phyloP scores from a whole-genome alignment of 805 yeast genomes.

The Diddensiella transvaalensis region DNA sequence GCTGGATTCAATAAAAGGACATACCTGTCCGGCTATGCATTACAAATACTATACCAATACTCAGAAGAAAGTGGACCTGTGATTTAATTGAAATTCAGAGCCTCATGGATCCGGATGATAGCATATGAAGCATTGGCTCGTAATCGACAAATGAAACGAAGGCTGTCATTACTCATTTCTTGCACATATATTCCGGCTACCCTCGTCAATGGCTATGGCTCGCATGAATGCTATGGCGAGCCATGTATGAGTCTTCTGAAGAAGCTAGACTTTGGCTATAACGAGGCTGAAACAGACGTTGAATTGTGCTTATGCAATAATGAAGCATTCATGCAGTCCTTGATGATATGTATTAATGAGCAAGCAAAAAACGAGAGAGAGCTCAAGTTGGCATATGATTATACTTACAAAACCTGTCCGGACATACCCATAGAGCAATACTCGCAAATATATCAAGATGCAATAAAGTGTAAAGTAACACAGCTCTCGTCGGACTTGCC shows the following conservation, averaged over 20 bases:
- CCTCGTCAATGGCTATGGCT: not conserved
- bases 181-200: not conserved
- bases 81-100: no score
- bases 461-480: not conserved
- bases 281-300: not conserved
- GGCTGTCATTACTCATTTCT: no score
- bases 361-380: slow-evolving; percentile 3
- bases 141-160: no score
- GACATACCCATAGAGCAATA: not conserved
- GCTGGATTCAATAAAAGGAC: no score
- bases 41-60: no score
- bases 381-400: not conserved
- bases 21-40: no score
- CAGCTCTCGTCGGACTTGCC: not conserved
- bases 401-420: not conserved
- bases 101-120: no score
- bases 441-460: not conserved
- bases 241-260: not conserved
- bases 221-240: not conserved
- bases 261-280: not conserved
- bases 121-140: no score
- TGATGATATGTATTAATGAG: slow-evolving; percentile 8
- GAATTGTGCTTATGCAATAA: slow-evolving; percentile 1
- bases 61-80: no score
- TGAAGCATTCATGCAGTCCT: slow-evolving; percentile 8